Percentiles rank a stretch among this genome's conserved stretches.
Conservation (phyloP, 352 stramenopile genomes). For the Phytophthora fragariaefolia region DNA sequence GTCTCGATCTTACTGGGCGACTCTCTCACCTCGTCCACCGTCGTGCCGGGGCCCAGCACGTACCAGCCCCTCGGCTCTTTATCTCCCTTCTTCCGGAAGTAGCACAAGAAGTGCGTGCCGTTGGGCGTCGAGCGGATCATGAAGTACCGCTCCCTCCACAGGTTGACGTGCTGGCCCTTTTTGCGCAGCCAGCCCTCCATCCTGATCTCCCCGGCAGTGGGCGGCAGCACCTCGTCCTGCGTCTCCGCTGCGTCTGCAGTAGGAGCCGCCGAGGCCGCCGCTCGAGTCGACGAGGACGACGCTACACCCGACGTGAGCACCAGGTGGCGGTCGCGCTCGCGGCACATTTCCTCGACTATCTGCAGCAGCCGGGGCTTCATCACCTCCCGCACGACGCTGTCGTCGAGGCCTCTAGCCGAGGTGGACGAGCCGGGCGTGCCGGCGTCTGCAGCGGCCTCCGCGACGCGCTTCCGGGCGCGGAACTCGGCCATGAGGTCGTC, state of each 20-base stretch:
- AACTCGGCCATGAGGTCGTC: constrained; percentile 69
- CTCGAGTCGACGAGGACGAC: constrained; percentile 14
- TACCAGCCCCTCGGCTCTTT: constrained; percentile 87
- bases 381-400: constrained; percentile 65
- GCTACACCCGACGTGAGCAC: constrained; percentile 12
- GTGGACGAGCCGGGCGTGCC: constrained; percentile 8
- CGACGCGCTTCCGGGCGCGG: constrained; percentile 31
- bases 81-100: constrained; percentile 87
- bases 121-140: constrained; percentile 88
- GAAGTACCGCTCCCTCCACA: constrained; percentile 89
- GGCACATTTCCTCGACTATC: constrained; percentile 78
- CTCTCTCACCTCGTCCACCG: constrained; percentile 84
- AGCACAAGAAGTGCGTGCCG: constrained; percentile 83
- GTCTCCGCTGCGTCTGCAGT: constrained; percentile 13
- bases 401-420: constrained; percentile 49
- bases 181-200: constrained; percentile 90
- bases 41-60: constrained; percentile 77
- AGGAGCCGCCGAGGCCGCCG: constrained; percentile 3
- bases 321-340: constrained; percentile 62
- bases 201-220: constrained; percentile 68
- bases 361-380: constrained; percentile 81
- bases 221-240: constrained; percentile 17
- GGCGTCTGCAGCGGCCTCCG: constrained; percentile 26
- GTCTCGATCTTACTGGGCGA: constrained; percentile 89
- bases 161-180: constrained; percentile 87